A percentile compares a stretch with the other conserved stretches of the same genome.
Conservation (phyloP, 148 eudicot species). For the Pouteria glomerata region DNA sequence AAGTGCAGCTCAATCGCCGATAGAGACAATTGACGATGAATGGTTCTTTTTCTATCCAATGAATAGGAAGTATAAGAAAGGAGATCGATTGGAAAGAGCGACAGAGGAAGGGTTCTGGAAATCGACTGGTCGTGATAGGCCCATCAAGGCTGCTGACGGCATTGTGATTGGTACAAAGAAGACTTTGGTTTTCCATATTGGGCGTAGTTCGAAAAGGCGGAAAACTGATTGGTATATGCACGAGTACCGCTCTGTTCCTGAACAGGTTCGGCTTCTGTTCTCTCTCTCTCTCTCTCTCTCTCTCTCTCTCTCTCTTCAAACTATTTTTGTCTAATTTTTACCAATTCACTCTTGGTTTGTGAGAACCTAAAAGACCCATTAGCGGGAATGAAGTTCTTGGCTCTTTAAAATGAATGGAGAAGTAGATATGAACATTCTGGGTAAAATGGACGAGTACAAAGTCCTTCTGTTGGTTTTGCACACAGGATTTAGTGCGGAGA, state of each 20-base stretch:
- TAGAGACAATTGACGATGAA: constrained; percentile 55
- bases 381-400: too few species aligned
- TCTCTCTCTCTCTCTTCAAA: too few species aligned
- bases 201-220: constrained; percentile 76
- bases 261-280: constrained; percentile 46
- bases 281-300: neutral
- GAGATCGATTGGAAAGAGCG: constrained; percentile 67
- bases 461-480: neutral
- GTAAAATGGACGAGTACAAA: too few species aligned
- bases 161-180: constrained; percentile 70
- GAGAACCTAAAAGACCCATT: too few species aligned
- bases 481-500: neutral
- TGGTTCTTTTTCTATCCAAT: constrained; percentile 91
- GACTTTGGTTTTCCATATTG: constrained; percentile 74
- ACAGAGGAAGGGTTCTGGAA: constrained; percentile 82
- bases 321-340: too few species aligned
- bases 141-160: constrained; percentile 37
- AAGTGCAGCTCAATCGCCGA: constrained; percentile 53
- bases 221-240: constrained; percentile 81
- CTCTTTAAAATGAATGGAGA: constrained; percentile 5
- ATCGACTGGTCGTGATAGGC: constrained; percentile 84
- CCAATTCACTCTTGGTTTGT: too few species aligned
- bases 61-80: constrained; percentile 75
- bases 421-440: too few species aligned
- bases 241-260: constrained; percentile 71